These are phyloP conservation scores for Nymphaea thermarum DNA, from an alignment of 164 flowering plant species.

Conservation along the genomic window DNA sequence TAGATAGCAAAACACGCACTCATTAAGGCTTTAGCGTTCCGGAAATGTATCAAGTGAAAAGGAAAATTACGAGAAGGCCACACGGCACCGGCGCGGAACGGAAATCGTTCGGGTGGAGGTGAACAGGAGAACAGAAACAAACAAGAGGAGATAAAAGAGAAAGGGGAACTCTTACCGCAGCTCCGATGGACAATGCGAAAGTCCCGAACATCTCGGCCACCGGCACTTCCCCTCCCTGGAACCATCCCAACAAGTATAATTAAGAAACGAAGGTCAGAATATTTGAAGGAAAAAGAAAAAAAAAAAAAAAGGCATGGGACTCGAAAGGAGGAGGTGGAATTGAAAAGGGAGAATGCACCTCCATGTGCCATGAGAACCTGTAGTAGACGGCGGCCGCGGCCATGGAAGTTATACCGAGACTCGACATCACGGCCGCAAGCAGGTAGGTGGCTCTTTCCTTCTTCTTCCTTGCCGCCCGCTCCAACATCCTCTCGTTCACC, in stretches of 20 bases:
- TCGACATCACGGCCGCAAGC: conserved; percentile 82
- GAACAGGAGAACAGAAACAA: background rate
- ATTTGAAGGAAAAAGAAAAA: background rate
- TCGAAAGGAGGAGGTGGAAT: background rate
- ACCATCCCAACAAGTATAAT: background rate
- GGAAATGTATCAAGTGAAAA: no score
- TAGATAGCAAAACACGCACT: no score
- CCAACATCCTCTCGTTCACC: conserved; percentile 16
- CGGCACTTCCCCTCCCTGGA: conserved; percentile 68
- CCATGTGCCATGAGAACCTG: conserved; percentile 84
- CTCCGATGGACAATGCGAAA: conserved; percentile 79
- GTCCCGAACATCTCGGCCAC: conserved; percentile 75
- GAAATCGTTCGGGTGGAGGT: no score
- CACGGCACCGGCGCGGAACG: no score
- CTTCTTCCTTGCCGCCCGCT: conserved; percentile 52
- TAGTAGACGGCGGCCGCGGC: conserved; percentile 74
- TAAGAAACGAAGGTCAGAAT: background rate
- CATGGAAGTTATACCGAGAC: conserved; percentile 73
- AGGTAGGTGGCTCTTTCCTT: conserved; percentile 71
- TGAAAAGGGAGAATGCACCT: conserved; percentile 27
- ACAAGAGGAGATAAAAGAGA: background rate
- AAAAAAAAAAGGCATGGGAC: background rate
- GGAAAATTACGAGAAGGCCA: no score
- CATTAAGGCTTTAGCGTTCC: no score
- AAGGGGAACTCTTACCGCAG: conserved; percentile 55